Evolutionary conservation across 257 asterid genomes (phyloP).

Genomic region (Solanum appendiculatum): DNA sequence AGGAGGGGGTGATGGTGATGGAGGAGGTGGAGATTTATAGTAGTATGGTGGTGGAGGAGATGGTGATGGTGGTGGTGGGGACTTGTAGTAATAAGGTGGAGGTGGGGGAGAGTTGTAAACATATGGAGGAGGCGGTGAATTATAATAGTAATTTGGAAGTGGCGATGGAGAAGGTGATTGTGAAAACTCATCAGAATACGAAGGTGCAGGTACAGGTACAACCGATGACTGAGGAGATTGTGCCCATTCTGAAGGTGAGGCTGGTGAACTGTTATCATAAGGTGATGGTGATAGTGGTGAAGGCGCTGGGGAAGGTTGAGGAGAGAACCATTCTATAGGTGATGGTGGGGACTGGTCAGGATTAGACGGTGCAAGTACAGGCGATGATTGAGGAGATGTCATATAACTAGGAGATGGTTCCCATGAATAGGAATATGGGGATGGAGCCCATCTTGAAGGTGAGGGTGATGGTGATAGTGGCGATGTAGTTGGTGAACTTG

Average conservation of each 20-base stretch:
- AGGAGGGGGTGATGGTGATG: conserved; percentile 1
- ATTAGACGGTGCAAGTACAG: background rate
- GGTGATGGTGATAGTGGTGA: background rate
- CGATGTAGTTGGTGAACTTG: background rate
- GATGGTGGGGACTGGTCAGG: background rate
- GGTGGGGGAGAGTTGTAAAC: background rate
- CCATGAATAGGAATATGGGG: background rate
- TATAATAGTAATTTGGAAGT: background rate
- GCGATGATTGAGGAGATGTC: background rate
- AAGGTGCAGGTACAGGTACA: background rate
- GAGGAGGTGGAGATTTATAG: background rate
- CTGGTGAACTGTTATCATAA: background rate
- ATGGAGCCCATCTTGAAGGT: background rate
- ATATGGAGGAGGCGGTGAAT: background rate
- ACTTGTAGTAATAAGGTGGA: background rate
- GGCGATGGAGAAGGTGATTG: background rate
- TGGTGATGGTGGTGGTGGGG: background rate
- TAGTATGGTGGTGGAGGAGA: background rate
- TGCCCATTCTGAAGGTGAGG: background rate
- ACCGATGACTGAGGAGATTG: background rate
- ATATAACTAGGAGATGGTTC: background rate
- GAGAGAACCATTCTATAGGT: background rate
- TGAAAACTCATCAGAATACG: background rate
- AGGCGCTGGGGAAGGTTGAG: background rate
- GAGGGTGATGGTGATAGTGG: background rate